phyloP scores from a whole-genome alignment of 306 rosid species.

The Castanea mollissima region DNA sequence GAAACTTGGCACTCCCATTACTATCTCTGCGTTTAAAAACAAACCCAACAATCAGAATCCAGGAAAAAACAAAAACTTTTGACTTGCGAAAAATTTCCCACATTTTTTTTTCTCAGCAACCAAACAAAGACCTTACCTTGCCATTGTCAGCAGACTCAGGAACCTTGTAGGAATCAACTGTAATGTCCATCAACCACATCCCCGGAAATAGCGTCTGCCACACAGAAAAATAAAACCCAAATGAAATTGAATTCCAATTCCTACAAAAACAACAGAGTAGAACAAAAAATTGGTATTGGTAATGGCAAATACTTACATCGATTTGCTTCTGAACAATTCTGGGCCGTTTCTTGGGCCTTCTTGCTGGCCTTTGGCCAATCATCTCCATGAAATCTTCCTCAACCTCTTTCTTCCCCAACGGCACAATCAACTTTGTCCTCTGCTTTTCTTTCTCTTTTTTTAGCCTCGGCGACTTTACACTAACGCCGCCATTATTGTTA shows the following conservation, averaged over 20 bases:
- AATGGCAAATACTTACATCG: slow-evolving; percentile 42
- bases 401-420: slow-evolving; percentile 60
- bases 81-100: neutral
- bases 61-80: neutral
- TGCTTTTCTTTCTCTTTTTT: slow-evolving; percentile 40
- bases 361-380: slow-evolving; percentile 57
- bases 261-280: neutral
- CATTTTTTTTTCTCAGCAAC: too few species aligned
- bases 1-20: slow-evolving; percentile 22
- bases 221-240: neutral
- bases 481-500: slow-evolving; percentile 18
- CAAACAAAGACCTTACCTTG: slow-evolving; percentile 46
- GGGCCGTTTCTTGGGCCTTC: slow-evolving; percentile 65
- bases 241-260: neutral
- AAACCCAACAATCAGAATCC: neutral
- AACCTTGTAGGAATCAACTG: slow-evolving; percentile 67
- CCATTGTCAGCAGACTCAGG: slow-evolving; percentile 49
- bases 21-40: slow-evolving; percentile 48
- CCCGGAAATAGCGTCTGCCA: slow-evolving; percentile 68
- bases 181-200: slow-evolving; percentile 63
- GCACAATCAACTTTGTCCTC: slow-evolving; percentile 42
- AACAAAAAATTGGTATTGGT: neutral
- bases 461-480: slow-evolving; percentile 40
- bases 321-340: slow-evolving; percentile 58
- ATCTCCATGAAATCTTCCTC: slow-evolving; percentile 69